Evolutionary conservation across 352 stramenopile species (phyloP), one percentile per base, ranked within the genome.

Genomic region (Phytophthora ohioensis): DNA sequence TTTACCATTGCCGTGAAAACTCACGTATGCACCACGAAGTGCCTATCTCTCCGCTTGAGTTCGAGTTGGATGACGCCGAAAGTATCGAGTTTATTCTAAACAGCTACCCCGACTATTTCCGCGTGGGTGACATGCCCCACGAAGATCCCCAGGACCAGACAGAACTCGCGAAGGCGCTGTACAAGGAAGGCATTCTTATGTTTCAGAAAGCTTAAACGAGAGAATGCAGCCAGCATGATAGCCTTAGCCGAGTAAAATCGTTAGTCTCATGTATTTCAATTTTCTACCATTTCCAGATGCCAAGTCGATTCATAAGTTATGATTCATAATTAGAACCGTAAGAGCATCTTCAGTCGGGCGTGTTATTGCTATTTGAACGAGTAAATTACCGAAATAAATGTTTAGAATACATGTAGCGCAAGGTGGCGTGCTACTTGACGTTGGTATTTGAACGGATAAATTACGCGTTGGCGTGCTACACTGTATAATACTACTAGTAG

Each of bases 1-100:
- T 94, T 9, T 94, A 94, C 56, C 87, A 94, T 67, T 94, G 84
- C 64, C 84, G 83, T 52, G 87, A 94, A 56, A 94, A 94, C 73
- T 91, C 83, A 34, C 84, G 87, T 1, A 77, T 87, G 73, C 87
- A 92, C 57, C 84, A 94, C 61, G 87, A 92, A 73, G 71, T 81
- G 32, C 76, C 87, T 1, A 75, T 94, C 35, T 88, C 83, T 21
- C 84, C 87, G 30, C 75, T 94, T 13, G 87, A 94, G 67, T 94
- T 92, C 53, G 87, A 94, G 51, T 63, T 94, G 30, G 87, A 94
- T 56, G 87, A 94, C 47, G 87, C 87, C 13, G 84, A 92, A 62
- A 92, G 84, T 57, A 90, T 94, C 46, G 87, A 94, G 59, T 91
- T 87, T 62, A 86, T 94, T 46, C 66, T 94, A 27, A 75, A 68